Evolutionary conservation across 306 rosid species (phyloP), one percentile per base, ranked within the genome.

Genomic region (Acacia melanoxylon): DNA sequence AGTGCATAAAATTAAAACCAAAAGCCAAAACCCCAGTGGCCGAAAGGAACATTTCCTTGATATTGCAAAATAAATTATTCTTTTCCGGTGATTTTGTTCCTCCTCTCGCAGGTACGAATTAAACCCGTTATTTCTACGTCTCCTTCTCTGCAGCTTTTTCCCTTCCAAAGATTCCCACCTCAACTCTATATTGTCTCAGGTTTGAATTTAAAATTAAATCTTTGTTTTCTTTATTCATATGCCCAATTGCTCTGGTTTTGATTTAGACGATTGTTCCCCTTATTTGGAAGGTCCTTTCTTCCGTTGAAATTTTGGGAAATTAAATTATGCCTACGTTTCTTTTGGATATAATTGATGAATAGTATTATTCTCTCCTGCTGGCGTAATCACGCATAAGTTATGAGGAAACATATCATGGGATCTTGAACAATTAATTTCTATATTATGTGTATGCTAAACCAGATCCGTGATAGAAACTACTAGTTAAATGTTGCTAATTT

Each of bases 91-190:
- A 75, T 66, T 83, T 76, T 80, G 82, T 80, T 82, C 91, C 82
- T 87, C 88, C 90, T 89, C 87, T 79, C 83, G 65, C 91, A 91
- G 92, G 92, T 86, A 86, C 85, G 70, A 61, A 61, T 61, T 25
- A 29, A 52, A 54, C n/a, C 74, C 72, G 41, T 76, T 75, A 61
- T 61, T 74, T 83, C 78, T 68, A 24, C 51, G 51, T 69, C 74
- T 72, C 70, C 65, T 33, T 41, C 52, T 52, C 59, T 65, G 62
- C 52, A 27, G 35, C 61, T 80, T 80, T 65, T 71, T 83, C 54
- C 56, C 68, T 44, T 61, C 74, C 12, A 56, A 48, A 85, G 86
- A 85, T 86, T 85, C 83, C 77, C 81, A 59, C 72, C 82, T 49
- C 78, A 74, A 82, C 65, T 46, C 56, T 73, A 15, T 69, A 41